phyloP scores from a whole-genome alignment of 257 asterid genomes.

The Linaria vulgaris region DNA sequence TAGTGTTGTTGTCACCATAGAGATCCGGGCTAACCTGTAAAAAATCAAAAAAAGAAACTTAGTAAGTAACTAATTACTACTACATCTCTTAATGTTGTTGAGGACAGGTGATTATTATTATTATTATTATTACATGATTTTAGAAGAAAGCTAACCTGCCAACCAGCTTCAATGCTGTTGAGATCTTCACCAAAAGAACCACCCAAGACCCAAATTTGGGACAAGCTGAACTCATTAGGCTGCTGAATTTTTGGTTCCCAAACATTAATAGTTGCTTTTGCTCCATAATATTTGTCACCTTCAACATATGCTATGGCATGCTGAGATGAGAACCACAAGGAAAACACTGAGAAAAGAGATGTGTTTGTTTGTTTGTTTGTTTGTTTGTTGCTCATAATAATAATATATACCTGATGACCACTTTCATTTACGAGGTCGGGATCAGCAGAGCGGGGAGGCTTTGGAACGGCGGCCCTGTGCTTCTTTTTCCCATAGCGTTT shows the following conservation, averaged over 20 bases:
- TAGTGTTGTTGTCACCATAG: conserved; percentile 78
- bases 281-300: conserved; percentile 76
- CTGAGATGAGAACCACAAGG: conserved; percentile 47
- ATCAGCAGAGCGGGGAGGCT: conserved; percentile 73
- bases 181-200: conserved; percentile 89
- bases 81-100: no score
- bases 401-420: conserved; percentile 86
- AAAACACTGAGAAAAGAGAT: conserved; percentile 10
- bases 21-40: conserved; percentile 85
- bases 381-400: no score
- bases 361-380: no score
- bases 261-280: conserved; percentile 77
- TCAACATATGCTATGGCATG: conserved; percentile 86
- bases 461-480: conserved; percentile 50
- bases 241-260: conserved; percentile 91
- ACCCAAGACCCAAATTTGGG: conserved; percentile 85
- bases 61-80: no score
- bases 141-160: no score
- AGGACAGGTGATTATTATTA: no score
- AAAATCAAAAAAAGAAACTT: no score
- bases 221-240: conserved; percentile 78
- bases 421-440: conserved; percentile 69
- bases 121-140: no score
- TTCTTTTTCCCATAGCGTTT: conserved; percentile 77
- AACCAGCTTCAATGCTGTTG: conserved; percentile 91